Base-by-base conservation (phyloP, 2,329 filamentous ascomycete species). In the Aspergillus jensenii region DNA sequence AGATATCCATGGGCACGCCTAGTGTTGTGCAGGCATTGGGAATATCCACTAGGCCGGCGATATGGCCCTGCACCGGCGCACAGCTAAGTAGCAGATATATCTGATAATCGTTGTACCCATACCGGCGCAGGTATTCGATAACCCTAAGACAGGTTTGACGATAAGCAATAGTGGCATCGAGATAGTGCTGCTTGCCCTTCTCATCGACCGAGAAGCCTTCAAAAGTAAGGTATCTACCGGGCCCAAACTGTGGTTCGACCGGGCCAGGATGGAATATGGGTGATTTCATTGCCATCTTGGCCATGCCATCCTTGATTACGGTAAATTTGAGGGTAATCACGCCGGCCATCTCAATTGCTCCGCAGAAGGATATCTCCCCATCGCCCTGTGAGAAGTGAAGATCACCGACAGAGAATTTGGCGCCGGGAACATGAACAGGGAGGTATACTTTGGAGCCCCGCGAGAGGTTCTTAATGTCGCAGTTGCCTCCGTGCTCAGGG, bases 261-360 rank as follows among this genome's bases (percentile, higher is more conserved):
- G 91, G 91, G 0, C 92, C 92, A 0, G 91, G 91, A 35, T 91
- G 83, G 78, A 93, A 96, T 52, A 96, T 90, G 0, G 92, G 92
- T 6, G 85, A 89, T 74, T 91, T 93, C 77, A 96, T 87, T 0
- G 82, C 88, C 52, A 96, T 76, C 35, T 91, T 83, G 45, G 81
- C 81, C 69, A 96, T 83, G 19, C 92, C 93, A 63, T 86, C 83
- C 73, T 95, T 96, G 80, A 96, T 87, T 15, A 96, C 89, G 50
- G 85, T 87, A 79, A 96, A 93, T 68, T 95, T 96, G 74, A 96
- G 84, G 3, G 92, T 96, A 66, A 96, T 96, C 44, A 91, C 80
- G 4, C 92, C 92, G 0, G 92, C 91, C 90, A 97, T 97, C 74
- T 97, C 93, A 67, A 96, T 97, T 6, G 92, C 93, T 19, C 89